Evolutionary conservation across 2,329 filamentous ascomycete genomes (phyloP).

Genomic region (Pestalotiopsis sp.): DNA sequence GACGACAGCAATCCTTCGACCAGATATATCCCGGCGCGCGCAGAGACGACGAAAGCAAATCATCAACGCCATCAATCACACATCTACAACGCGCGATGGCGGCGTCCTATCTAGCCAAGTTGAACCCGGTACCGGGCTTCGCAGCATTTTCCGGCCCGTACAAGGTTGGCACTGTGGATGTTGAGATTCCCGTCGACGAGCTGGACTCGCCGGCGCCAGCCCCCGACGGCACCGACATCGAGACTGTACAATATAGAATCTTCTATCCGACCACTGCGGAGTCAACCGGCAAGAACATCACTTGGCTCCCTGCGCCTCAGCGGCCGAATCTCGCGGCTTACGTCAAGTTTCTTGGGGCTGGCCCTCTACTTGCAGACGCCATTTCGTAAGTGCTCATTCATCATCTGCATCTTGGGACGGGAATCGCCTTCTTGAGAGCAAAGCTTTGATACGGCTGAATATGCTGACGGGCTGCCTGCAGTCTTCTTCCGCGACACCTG

Average conservation of each 20-base stretch:
- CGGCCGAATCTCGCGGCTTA: conserved; percentile 75
- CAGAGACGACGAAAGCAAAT: background rate
- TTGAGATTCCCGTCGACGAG: conserved; percentile 73
- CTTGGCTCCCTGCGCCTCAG: conserved; percentile 80
- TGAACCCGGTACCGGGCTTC: conserved; percentile 73
- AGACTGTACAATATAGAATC: conserved; percentile 78
- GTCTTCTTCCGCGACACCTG: conserved; percentile 70
- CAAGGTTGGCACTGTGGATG: conserved; percentile 77
- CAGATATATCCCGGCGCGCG: background rate
- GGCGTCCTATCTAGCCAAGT: conserved; percentile 49
- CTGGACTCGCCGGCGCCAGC: conserved; percentile 56
- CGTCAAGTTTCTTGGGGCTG: conserved; percentile 73
- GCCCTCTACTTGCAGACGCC: conserved; percentile 57
- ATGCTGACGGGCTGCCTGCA: background rate
- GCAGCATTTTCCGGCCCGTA: conserved; percentile 77
- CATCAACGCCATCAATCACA: background rate
- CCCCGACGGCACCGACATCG: conserved; percentile 58
- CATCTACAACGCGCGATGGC: conserved; percentile 4
- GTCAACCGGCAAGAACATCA: conserved; percentile 60
- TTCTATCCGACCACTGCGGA: conserved; percentile 73
- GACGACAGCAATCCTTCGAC: background rate
- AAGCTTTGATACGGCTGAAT: too few relatives aligned
- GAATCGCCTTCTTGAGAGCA: background rate
- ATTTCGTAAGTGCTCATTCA: conserved; percentile 54
- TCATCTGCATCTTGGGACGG: background rate